A percentile compares a stretch with the other conserved stretches of the same genome.
phyloP scores from a whole-genome alignment of 441 rosid species.

The Hura crepitans region DNA sequence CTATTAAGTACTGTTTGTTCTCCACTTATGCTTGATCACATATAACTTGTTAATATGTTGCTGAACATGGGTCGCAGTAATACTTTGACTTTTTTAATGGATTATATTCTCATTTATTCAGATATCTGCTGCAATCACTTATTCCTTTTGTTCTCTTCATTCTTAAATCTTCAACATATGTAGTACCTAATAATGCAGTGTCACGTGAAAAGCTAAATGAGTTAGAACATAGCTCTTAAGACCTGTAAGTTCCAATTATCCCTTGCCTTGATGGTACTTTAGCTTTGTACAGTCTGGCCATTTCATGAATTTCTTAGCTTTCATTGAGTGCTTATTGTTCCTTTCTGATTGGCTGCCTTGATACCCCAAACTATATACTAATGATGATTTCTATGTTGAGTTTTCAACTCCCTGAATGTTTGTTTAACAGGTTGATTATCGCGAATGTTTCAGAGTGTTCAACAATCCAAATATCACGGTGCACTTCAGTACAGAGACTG shows the following conservation, averaged over 20 bases:
- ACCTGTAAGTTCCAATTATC: background rate
- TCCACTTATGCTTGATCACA: background rate
- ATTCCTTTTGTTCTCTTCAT: background rate
- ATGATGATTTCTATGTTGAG: conserved; percentile 70
- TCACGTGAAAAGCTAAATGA: background rate
- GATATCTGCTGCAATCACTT: background rate
- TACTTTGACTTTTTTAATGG: background rate
- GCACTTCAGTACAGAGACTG: conserved; percentile 86
- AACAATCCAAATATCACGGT: conserved; percentile 92
- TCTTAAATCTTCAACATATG: background rate
- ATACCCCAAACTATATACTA: conserved; percentile 51
- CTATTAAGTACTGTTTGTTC: background rate
- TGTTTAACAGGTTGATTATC: conserved; percentile 99
- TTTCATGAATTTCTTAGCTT: conserved; percentile 8
- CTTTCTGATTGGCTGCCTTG: conserved; percentile 22
- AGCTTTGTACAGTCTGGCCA: conserved; percentile 6
- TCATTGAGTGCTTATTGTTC: conserved; percentile 10
- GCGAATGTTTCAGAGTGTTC: conserved; percentile 99
- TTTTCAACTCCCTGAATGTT: conserved; percentile 99
- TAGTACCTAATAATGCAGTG: background rate
- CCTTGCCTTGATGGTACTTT: conserved; percentile 2
- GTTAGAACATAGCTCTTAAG: conserved; percentile 4
- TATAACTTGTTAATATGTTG: background rate
- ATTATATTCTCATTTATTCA: background rate
- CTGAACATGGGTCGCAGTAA: background rate